These are phyloP conservation scores for Leccinum arenicola DNA, from an alignment of 768 basidiomycete genomes.

Conservation along the genomic window DNA sequence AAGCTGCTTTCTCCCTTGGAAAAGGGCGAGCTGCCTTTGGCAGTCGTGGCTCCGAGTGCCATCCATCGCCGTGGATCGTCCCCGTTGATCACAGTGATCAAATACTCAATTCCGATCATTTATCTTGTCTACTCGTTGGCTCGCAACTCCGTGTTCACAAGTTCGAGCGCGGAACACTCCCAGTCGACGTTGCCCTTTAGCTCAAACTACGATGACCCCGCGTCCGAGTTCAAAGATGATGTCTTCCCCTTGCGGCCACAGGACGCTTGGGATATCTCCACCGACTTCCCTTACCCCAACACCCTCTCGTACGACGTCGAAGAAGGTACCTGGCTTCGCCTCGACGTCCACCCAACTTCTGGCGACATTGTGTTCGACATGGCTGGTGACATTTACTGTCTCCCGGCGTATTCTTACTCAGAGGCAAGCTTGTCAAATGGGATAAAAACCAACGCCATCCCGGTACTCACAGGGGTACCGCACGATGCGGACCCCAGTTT, in stretches of 20 bases:
- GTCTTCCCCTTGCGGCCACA: constrained; percentile 60
- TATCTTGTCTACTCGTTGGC: constrained; percentile 21
- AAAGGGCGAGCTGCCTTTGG: constrained; percentile 21
- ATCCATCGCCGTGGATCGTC: background rate
- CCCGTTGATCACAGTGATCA: constrained; percentile 14
- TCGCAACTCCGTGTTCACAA: constrained; percentile 3
- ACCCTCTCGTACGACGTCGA: constrained; percentile 62
- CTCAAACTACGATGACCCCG: constrained; percentile 31
- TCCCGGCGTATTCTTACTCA: constrained; percentile 44
- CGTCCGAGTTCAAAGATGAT: constrained; percentile 47
- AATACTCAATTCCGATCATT: constrained; percentile 18
- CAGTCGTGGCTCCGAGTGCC: background rate
- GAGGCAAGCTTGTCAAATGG: constrained; percentile 25
- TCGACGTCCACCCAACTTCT: constrained; percentile 67
- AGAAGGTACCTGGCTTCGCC: constrained; percentile 74
- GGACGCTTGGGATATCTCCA: constrained; percentile 69
- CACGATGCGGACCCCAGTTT: constrained; percentile 73
- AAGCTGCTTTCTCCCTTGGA: constrained; percentile 13
- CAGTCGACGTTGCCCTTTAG: constrained; percentile 3
- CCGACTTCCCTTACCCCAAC: constrained; percentile 70
- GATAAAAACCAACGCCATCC: constrained; percentile 44
- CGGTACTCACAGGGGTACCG: constrained; percentile 62
- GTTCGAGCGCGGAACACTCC: background rate
- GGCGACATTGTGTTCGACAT: constrained; percentile 77
- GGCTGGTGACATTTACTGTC: constrained; percentile 71